A percentile compares a stretch with the other conserved stretches of the same genome.
Evolutionary conservation across 495 filamentous ascomycete species (phyloP).

Genomic region (Neurospora discreta): DNA sequence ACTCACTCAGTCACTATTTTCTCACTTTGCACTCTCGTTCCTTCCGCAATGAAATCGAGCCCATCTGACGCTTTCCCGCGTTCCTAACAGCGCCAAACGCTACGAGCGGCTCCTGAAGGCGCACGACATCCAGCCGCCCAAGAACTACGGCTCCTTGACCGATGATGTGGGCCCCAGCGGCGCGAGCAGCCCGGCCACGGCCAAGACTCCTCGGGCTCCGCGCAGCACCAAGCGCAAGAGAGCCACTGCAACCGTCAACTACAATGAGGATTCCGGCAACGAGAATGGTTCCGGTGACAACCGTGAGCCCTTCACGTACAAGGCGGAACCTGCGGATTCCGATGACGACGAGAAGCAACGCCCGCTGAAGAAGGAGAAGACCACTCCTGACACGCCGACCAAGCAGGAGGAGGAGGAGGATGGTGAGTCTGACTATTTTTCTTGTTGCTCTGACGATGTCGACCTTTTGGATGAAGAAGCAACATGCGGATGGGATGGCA

Average conservation of each 20-base stretch:
- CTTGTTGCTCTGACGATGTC: neutral
- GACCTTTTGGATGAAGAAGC: neutral
- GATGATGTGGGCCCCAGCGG: neutral
- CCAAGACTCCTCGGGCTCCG: neutral
- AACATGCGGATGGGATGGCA: neutral
- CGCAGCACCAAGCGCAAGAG: neutral
- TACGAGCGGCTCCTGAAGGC: slow-evolving; percentile 54
- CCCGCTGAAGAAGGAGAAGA: neutral
- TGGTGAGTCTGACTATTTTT: slow-evolving; percentile 11
- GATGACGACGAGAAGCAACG: neutral
- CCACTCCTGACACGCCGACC: neutral
- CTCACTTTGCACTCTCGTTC: neutral
- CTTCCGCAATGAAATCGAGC: neutral
- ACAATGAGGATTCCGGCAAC: neutral
- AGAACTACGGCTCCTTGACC: neutral
- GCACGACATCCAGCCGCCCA: slow-evolving; percentile 30
- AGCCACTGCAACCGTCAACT: neutral
- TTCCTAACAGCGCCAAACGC: slow-evolving; percentile 30
- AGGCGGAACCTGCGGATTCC: neutral
- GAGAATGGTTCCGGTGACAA: neutral
- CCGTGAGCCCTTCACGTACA: neutral
- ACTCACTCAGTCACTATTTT: neutral
- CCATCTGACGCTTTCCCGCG: neutral
- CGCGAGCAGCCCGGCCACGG: neutral
- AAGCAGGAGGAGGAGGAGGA: neutral